Evolutionary conservation across 768 basidiomycete genomes (phyloP).

Genomic region (Candolleomyces efflorescens): DNA sequence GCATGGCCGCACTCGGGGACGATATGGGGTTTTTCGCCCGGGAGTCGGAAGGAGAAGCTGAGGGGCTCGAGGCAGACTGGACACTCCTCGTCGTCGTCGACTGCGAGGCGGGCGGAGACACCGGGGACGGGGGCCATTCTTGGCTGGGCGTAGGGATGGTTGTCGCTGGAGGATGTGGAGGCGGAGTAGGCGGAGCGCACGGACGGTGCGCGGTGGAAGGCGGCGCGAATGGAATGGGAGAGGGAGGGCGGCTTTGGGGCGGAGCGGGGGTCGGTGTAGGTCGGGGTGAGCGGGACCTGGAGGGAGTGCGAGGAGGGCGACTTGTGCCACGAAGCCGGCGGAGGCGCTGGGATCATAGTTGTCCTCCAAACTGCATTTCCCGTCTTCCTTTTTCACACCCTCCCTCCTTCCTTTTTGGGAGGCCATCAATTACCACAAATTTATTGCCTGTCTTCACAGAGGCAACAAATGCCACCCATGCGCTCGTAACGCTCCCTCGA

Average conservation of each 20-base stretch:
- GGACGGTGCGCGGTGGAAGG: slow-evolving; percentile 41
- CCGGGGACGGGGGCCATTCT: slow-evolving; percentile 66
- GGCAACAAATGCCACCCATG: no score
- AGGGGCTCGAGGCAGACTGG: slow-evolving; percentile 96
- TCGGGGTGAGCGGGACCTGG: slow-evolving; percentile 40
- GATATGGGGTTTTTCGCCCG: slow-evolving; percentile 96
- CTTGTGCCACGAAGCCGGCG: not conserved
- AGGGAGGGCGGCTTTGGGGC: slow-evolving; percentile 31
- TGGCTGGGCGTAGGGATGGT: slow-evolving; percentile 59
- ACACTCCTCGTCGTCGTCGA: slow-evolving; percentile 85
- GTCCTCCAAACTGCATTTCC: not conserved
- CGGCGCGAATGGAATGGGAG: slow-evolving; percentile 17
- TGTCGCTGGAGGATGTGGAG: slow-evolving; percentile 37
- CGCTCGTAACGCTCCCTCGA: no score
- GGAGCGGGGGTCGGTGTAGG: slow-evolving; percentile 35
- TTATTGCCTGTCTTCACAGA: not conserved
- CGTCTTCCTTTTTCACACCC: not conserved
- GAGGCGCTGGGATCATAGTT: not conserved
- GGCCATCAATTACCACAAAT: slow-evolving; percentile 5
- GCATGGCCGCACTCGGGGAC: slow-evolving; percentile 97
- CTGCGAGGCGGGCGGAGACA: slow-evolving; percentile 57
- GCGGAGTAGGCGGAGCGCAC: slow-evolving; percentile 47
- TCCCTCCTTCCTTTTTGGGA: slow-evolving; percentile 10
- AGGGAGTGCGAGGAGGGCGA: slow-evolving; percentile 10
- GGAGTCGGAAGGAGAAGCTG: slow-evolving; percentile 86